A percentile compares a stretch with the other conserved stretches of the same genome.
Evolutionary conservation across 2,329 filamentous ascomycete species (phyloP).

Genomic region (Dichotomopilus funicola): DNA sequence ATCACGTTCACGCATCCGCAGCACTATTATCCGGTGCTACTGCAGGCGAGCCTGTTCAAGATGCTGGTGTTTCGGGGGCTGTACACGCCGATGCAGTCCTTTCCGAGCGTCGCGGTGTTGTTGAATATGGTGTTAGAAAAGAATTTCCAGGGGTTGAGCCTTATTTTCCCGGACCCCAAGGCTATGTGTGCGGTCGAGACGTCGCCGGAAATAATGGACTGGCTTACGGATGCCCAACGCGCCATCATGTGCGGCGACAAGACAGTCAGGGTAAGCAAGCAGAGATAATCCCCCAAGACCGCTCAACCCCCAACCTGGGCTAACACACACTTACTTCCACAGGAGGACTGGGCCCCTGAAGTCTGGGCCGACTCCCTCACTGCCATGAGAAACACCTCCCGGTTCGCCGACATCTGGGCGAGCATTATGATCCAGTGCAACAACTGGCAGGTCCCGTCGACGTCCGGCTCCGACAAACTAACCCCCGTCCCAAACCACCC

Average conservation of each 20-base stretch:
- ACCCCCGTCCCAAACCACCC: no score
- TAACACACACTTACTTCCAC: not conserved
- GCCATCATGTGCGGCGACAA: constrained; percentile 33
- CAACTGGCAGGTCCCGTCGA: constrained; percentile 18
- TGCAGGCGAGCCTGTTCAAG: constrained; percentile 32
- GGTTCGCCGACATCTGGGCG: constrained; percentile 33
- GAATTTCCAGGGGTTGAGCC: constrained; percentile 9
- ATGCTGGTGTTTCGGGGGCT: constrained; percentile 30
- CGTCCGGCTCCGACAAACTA: no score
- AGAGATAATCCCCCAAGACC: no score
- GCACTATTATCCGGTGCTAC: constrained; percentile 32
- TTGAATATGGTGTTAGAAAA: constrained; percentile 28
- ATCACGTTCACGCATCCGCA: constrained; percentile 27
- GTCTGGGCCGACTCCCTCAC: constrained; percentile 27
- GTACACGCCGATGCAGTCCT: constrained; percentile 30
- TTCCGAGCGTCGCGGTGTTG: constrained; percentile 30
- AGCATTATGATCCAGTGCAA: constrained; percentile 22
- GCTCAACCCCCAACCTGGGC: not conserved
- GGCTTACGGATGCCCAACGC: constrained; percentile 17
- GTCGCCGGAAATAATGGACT: not conserved
- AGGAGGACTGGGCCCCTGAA: constrained; percentile 29
- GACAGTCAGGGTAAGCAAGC: constrained; percentile 13
- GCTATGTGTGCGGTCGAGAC: constrained; percentile 5
- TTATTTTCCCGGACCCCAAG: constrained; percentile 9
- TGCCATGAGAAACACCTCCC: constrained; percentile 27